Base-by-base conservation (phyloP, 495 filamentous ascomycete genomes). In the Hypoxylon cercidicola region DNA sequence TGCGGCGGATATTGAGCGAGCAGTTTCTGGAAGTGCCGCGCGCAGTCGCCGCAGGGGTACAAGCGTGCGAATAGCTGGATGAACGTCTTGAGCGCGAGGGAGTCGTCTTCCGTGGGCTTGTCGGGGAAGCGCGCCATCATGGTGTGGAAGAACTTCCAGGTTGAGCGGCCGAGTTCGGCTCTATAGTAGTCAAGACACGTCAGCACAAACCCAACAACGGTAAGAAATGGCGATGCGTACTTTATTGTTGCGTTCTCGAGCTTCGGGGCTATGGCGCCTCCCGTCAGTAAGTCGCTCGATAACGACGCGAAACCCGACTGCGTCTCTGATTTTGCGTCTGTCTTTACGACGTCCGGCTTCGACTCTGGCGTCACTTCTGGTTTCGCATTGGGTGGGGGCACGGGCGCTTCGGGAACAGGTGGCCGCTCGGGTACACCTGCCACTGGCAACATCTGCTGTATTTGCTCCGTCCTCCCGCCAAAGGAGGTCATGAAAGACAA, bases 31-130 rank as follows among this genome's bases (percentile, higher is more conserved):
- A 98, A 98, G 75, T 98, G 94, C 30, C 85, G 78, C 0, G 93
- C 94, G 78, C 94, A 98, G 79, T 98, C 93, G 76, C 94, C 93
- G 72, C 93, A 96, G 40, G 96, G 96, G 74, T 99, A 99, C 6
- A 99, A 78, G 37, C 95, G 87, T 23, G 92, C 90, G 68, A 98
- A 98, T 1, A 99, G 85, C 72, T 92, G 87, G 64, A 99, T 88
- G 77, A 90, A 98, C 5, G 89, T 89, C 63, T 88, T 86, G 37
- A 99, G 81, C 2, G 96, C 92, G 39, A 89, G 83, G 56, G 90
- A 89, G 71, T 99, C 93, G 64, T 97, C 92, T 51, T 83, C 73
- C 0, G 89, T 90, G 0, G 95, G 94, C 54, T 89, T 84, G 65
- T 93, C 90, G 39, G 95, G 96, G 78, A 94, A 99, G 54, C 93